phyloP scores from a whole-genome alignment of 371 early-diverging fungal species.

The Mucor indicus region DNA sequence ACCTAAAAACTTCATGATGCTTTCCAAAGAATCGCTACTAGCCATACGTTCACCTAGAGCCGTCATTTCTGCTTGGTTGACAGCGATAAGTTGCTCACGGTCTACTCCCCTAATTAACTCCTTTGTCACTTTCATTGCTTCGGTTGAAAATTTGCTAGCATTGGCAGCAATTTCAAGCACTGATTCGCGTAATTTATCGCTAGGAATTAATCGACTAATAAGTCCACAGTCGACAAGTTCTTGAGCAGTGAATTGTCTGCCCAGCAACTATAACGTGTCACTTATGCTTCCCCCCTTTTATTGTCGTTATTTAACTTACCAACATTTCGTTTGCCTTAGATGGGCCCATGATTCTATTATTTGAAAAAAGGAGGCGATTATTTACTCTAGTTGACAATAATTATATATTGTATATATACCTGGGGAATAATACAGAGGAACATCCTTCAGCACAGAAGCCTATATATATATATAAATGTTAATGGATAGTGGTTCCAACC shows the following conservation, averaged over 20 bases:
- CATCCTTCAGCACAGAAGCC: conserved; percentile 71
- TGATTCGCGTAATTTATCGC: conserved; percentile 49
- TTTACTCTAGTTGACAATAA: no score
- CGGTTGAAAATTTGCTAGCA: conserved; percentile 49
- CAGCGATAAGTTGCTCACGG: conserved; percentile 38
- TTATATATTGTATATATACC: conserved; percentile 3
- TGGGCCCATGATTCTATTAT: conserved; percentile 57
- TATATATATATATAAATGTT: no score
- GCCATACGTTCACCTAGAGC: conserved; percentile 35
- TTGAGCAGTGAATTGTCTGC: conserved; percentile 51
- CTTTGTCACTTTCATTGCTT: conserved; percentile 61
- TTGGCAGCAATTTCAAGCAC: conserved; percentile 46
- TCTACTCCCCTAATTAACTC: conserved; percentile 52
- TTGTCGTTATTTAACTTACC: conserved; percentile 1
- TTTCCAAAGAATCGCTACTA: conserved; percentile 38
- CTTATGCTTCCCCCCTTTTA: neutral
- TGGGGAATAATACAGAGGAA: conserved; percentile 60
- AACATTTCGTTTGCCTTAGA: conserved; percentile 69
- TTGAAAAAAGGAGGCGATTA: no score
- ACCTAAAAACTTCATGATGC: conserved; percentile 39
- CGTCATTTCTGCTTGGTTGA: conserved; percentile 51
- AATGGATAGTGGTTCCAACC: no score
- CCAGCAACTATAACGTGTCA: conserved; percentile 26
- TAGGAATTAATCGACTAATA: conserved; percentile 50
- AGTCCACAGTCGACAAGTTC: conserved; percentile 53